Percentiles rank a stretch among this genome's conserved stretches.
phyloP scores from a whole-genome alignment of 2,329 filamentous ascomycete species.

The Apiospora sp. region DNA sequence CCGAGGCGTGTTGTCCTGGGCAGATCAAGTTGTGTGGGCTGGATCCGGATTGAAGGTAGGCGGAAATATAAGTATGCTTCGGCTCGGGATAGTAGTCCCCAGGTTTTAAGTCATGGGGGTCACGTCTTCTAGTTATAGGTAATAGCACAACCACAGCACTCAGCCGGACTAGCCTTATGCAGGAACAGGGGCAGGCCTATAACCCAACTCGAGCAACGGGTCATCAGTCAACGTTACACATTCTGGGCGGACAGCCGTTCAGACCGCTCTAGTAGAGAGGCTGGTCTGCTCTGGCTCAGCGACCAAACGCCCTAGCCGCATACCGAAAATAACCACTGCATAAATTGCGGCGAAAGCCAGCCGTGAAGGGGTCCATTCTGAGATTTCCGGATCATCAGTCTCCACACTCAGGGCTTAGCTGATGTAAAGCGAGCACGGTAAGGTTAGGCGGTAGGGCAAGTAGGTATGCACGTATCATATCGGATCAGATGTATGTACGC shows the following conservation, averaged over 20 bases:
- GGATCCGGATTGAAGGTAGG: background rate
- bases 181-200: conserved; percentile 17
- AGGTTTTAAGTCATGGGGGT: conserved; percentile 5
- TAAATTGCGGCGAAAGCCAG: background rate
- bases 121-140: conserved; percentile 17
- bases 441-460: too few species aligned
- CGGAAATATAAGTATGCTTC: background rate
- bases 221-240: background rate
- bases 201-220: background rate
- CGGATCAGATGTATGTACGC: background rate
- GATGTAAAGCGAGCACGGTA: background rate
- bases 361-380: background rate
- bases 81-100: conserved; percentile 2
- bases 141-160: background rate
- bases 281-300: conserved; percentile 9
- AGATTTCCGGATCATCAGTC: conserved; percentile 17
- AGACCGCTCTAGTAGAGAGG: conserved; percentile 7
- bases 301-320: conserved; percentile 18
- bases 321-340: conserved; percentile 8
- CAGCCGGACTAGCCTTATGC: conserved; percentile 6
- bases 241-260: background rate
- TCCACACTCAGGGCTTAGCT: conserved; percentile 18
- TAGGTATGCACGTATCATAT: background rate
- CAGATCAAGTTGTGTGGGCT: background rate
- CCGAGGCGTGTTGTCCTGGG: background rate